Evolutionary conservation across 768 basidiomycete species (phyloP).

Genomic region (Cystofilobasidium bisporidii): DNA sequence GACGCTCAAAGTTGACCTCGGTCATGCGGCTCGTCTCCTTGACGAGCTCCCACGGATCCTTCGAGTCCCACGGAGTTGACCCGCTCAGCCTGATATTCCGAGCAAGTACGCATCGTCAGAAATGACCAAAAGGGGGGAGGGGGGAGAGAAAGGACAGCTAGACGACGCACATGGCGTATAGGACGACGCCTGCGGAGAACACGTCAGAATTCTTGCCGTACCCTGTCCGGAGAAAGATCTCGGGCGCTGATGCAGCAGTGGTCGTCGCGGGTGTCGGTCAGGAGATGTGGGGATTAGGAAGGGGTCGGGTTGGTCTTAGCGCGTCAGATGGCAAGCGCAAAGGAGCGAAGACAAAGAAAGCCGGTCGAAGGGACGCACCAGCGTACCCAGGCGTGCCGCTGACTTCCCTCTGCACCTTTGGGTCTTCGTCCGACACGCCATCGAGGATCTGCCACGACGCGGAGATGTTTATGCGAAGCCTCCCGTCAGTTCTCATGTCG

Average conservation of each 20-base stretch:
- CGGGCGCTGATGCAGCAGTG: constrained; percentile 16
- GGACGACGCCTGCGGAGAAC: constrained; percentile 23
- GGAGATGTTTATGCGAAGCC: no score
- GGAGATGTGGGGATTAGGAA: no score
- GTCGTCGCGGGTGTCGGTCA: no score
- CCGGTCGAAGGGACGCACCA: background rate
- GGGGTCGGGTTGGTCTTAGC: no score
- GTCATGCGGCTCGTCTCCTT: constrained; percentile 25
- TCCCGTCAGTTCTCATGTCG: no score
- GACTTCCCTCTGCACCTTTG: constrained; percentile 24
- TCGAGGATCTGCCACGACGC: constrained; percentile 15
- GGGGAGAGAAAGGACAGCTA: background rate
- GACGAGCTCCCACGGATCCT: constrained; percentile 26
- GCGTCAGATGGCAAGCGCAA: no score
- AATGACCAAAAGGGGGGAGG: no score
- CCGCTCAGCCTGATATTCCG: constrained; percentile 27
- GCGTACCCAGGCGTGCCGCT: constrained; percentile 26
- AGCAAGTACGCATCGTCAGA: no score
- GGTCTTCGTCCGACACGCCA: constrained; percentile 14
- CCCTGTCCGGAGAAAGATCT: constrained; percentile 21
- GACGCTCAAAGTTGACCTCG: constrained; percentile 18
- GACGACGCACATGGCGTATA: constrained; percentile 15
- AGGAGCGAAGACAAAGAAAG: no score
- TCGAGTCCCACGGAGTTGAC: constrained; percentile 25
- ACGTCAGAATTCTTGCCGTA: constrained; percentile 26